Percentiles rank a stretch among this genome's conserved stretches.
Evolutionary conservation across 805 yeast species (phyloP).

Genomic region (Komagataella ulmi): DNA sequence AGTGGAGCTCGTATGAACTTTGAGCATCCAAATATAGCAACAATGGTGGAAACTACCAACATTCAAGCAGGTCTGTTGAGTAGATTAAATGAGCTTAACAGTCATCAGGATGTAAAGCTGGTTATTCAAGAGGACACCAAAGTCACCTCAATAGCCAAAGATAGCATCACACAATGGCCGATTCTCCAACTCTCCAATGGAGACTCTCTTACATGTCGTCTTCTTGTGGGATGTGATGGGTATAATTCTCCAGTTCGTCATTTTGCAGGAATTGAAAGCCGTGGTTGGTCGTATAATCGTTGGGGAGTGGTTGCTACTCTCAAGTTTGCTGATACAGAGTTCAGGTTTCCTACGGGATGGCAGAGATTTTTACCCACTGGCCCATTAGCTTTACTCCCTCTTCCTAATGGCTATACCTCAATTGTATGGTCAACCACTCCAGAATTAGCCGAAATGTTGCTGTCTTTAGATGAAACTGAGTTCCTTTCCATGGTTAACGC

Average conservation of each 20-base stretch:
- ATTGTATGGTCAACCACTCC: conserved; percentile 89
- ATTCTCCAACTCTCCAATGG: conserved; percentile 57
- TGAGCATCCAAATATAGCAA: conserved; percentile 53
- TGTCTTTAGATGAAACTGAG: conserved; percentile 42
- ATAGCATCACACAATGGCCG: conserved; percentile 55
- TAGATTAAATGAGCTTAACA: conserved; percentile 31
- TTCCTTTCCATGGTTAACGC: conserved; percentile 73
- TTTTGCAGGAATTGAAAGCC: conserved; percentile 66
- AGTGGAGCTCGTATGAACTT: conserved; percentile 61
- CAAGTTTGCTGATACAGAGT: conserved; percentile 60
- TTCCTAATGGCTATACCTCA: conserved; percentile 79
- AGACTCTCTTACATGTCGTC: conserved; percentile 44
- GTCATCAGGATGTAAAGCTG: conserved; percentile 11
- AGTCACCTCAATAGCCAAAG: conserved; percentile 38
- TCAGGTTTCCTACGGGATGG: conserved; percentile 61
- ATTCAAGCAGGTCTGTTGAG: conserved; percentile 62
- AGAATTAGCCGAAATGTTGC: conserved; percentile 50
- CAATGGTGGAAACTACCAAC: conserved; percentile 82
- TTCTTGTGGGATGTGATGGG: conserved; percentile 94
- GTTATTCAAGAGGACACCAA: conserved; percentile 52
- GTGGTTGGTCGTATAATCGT: conserved; percentile 86
- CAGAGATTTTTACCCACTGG: conserved; percentile 88
- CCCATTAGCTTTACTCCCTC: conserved; percentile 82
- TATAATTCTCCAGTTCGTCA: conserved; percentile 84
- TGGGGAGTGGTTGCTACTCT: conserved; percentile 92